Conservation (phyloP, 2,329 filamentous ascomycete species). For the Emmonsiellopsis sp. region DNA sequence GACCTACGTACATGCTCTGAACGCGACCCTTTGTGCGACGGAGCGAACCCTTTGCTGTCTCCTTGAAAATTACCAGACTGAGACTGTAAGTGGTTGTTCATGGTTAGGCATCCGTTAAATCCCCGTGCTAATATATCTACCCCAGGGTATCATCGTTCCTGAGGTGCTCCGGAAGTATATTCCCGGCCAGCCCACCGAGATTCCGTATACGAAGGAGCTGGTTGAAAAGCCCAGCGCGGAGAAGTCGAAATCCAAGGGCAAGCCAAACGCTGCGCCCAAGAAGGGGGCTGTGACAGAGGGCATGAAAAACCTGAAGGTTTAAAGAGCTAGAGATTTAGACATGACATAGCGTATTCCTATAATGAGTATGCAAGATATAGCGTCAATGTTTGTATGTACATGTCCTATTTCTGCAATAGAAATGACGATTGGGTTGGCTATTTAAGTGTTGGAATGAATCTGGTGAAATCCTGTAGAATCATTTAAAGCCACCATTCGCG, state of each 20-base stretch:
- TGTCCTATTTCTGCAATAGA: no score
- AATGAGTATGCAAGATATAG: neutral
- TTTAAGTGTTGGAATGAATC: no score
- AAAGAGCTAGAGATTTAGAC: constrained; percentile 7
- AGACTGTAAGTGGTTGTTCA: constrained; percentile 49
- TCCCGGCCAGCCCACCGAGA: constrained; percentile 77
- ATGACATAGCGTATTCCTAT: neutral
- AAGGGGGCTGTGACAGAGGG: constrained; percentile 29
- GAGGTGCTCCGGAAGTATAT: constrained; percentile 82
- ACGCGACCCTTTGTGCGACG: constrained; percentile 82
- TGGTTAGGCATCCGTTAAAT: neutral
- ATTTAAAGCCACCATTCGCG: no score
- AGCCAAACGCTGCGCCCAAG: constrained; percentile 17
- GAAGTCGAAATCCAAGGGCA: constrained; percentile 40
- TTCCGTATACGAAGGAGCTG: constrained; percentile 79
- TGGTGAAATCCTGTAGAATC: no score
- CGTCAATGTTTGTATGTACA: no score
- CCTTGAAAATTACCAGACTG: constrained; percentile 92
- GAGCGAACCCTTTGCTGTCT: constrained; percentile 89
- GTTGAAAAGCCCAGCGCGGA: constrained; percentile 62
- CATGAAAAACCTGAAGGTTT: constrained; percentile 33
- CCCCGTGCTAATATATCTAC: constrained; percentile 12
- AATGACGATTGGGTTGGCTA: no score
- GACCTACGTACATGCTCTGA: constrained; percentile 88
- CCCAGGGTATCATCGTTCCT: constrained; percentile 62